Base-by-base conservation (phyloP, 148 eudicot species). In the Cornus florida region DNA sequence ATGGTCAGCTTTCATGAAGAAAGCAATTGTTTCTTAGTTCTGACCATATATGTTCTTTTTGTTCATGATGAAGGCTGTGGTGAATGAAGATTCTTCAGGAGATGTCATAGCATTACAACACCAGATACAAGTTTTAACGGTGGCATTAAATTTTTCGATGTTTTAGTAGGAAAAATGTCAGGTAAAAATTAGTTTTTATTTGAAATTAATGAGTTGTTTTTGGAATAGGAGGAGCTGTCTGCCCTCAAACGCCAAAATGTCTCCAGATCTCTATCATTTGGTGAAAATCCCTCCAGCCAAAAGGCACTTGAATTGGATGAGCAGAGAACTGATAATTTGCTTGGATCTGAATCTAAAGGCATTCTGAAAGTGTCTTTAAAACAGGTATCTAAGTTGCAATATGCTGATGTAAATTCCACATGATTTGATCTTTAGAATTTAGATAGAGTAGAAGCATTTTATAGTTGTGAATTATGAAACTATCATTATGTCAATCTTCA, bases 81-180 rank as follows among this genome's bases (percentile, higher is more conserved):
- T 96, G 76, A 96, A 96, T 84, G 99, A 96, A 84, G 99, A 96
- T 82, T 91, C 98, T 72, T 89, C 99, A 9, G 97, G 94, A 41
- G 98, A 96, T 85, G 91, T 96, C 69, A 68, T 81, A 76, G 91
- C 90, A 70, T 86, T 96, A 68, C 90, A 96, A 39, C 87, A 86
- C 66, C 97, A 92, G 86, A 91, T 96, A 86, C 86, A 83, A 75
- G 83, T 92, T 80, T 77, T 96, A 67, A 91, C 91, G 87, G 98
- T 92, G 83, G 79, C 83, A 71, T 75, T 22, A 17, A 71, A 31
- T 73, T 74, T 75, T 73, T 19, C 74, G 67, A 43, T 70, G 64
- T 69, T 80, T 46, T 32, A 14, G 6, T 19, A 33, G n/a, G 39
- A 43, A 24, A 39, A 65, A 17, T 46, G 62, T 8, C 57, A 35